Base-by-base conservation (phyloP, 2,329 filamentous ascomycete species). In the Plenodomus biglobosus region DNA sequence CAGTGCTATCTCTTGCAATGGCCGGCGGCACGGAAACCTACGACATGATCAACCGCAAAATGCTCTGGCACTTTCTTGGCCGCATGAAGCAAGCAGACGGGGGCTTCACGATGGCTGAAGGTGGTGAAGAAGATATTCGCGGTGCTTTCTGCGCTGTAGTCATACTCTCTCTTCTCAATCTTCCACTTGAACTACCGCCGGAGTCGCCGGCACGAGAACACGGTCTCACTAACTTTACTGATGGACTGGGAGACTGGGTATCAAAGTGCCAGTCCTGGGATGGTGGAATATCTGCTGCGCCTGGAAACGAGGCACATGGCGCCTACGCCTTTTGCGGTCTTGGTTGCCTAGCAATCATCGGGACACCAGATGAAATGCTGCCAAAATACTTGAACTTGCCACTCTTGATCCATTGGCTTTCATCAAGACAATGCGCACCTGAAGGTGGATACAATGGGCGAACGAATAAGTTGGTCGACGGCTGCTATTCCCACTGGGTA, bases 401-500 rank as follows among this genome's bases (percentile, higher is more conserved):
- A 52, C 78, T 84, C 42, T 80, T 99, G 44, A 80, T 94, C 40
- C 85, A 86, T 51, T 99, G 94, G 91, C 82, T 99, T 34, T 92
- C 90, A 7, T 85, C 89, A 38, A 86, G 91, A 50, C 94, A 99
- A 72, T 88, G 92, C 70, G 85, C 85, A 22, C 94, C 92, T 3
- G 94, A 97, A 71, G 92, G 92, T 56, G 94, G 94, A 30, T 92
- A 96, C 67, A 88, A 90, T 35, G 94, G 94, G 52, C 87, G 94
- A 60, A 96, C 92, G 21, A 97, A 97, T 79, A 99, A 99, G 76
- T 81, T 99, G 24, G 94, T 97, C 24, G 94, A 99, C 72, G 94
- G 92, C 38, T 99, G 94, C 75, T 99, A 99, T 76, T 95, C 90
- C 69, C 92, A 96, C 73, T 99, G 94, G 94, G 87, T 96, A 27